Percentiles rank a stretch among this genome's conserved stretches.
Evolutionary conservation across 2,329 filamentous ascomycete genomes (phyloP).

Genomic region (Pezicula neosporulosa): DNA sequence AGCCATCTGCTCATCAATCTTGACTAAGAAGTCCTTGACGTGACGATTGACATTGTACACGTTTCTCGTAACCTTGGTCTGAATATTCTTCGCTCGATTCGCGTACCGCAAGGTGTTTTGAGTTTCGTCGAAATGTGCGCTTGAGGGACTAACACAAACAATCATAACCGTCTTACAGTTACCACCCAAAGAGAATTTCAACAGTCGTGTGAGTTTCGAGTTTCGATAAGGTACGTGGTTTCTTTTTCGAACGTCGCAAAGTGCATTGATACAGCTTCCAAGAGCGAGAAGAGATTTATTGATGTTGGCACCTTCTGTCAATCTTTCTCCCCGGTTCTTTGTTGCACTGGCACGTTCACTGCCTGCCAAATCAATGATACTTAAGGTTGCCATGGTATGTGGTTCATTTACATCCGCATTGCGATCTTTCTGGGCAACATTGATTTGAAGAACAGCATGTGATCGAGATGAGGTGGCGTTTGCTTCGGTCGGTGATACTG

Average conservation of each 20-base stretch:
- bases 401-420: conserved; percentile 92
- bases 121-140: conserved; percentile 95
- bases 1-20: conserved; percentile 98
- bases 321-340: conserved; percentile 88
- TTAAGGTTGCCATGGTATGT: conserved; percentile 96
- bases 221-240: conserved; percentile 97
- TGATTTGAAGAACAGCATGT: conserved; percentile 96
- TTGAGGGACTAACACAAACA: conserved; percentile 95
- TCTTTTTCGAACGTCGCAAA: conserved; percentile 87
- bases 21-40: conserved; percentile 98
- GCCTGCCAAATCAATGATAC: conserved; percentile 95
- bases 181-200: conserved; percentile 95
- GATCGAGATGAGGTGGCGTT: conserved; percentile 97
- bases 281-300: conserved; percentile 96
- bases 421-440: conserved; percentile 88
- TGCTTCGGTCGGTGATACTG: conserved; percentile 93
- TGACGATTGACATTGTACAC: conserved; percentile 99
- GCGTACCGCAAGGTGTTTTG: conserved; percentile 97
- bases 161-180: conserved; percentile 99
- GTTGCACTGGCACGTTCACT: conserved; percentile 95
- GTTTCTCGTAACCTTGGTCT: conserved; percentile 98
- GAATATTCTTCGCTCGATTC: conserved; percentile 98
- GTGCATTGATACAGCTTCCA: conserved; percentile 95
- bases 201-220: conserved; percentile 89
- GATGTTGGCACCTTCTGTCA: conserved; percentile 96